phyloP scores from a whole-genome alignment of 495 filamentous ascomycete genomes.

The Hypomontagnella monticulosa region DNA sequence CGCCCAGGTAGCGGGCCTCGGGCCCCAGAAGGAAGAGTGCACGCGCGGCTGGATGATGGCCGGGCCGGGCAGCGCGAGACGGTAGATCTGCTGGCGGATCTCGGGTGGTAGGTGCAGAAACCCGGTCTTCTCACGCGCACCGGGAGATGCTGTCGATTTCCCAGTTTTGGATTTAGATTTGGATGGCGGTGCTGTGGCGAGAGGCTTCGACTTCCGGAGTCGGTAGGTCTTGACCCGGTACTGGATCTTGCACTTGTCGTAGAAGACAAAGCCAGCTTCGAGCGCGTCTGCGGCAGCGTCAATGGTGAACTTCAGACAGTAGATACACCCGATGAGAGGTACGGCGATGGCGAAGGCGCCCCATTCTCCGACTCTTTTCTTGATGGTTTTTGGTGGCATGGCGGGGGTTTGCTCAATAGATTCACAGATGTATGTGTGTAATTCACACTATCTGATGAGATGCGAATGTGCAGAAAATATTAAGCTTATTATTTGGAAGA shows the following conservation, averaged over 20 bases:
- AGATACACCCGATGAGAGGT: background rate
- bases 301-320: background rate
- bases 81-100: constrained; percentile 33
- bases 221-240: constrained; percentile 7
- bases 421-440: too few relatives aligned
- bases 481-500: too few relatives aligned
- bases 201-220: constrained; percentile 19
- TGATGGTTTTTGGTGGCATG: too few relatives aligned
- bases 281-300: background rate
- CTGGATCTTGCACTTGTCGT: background rate
- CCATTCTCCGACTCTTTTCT: too few relatives aligned
- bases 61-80: background rate
- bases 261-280: too few relatives aligned
- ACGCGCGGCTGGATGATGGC: constrained; percentile 15
- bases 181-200: constrained; percentile 1
- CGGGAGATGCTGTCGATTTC: background rate
- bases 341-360: too few relatives aligned
- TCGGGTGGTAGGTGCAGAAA: constrained; percentile 34
- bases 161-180: background rate
- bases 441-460: too few relatives aligned
- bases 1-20: constrained; percentile 12
- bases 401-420: too few relatives aligned
- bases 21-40: constrained; percentile 13
- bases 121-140: constrained; percentile 1
- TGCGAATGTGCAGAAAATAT: too few relatives aligned